Conservation (phyloP, 2,329 filamentous ascomycete genomes). For the Tolypocladium paradoxum region DNA sequence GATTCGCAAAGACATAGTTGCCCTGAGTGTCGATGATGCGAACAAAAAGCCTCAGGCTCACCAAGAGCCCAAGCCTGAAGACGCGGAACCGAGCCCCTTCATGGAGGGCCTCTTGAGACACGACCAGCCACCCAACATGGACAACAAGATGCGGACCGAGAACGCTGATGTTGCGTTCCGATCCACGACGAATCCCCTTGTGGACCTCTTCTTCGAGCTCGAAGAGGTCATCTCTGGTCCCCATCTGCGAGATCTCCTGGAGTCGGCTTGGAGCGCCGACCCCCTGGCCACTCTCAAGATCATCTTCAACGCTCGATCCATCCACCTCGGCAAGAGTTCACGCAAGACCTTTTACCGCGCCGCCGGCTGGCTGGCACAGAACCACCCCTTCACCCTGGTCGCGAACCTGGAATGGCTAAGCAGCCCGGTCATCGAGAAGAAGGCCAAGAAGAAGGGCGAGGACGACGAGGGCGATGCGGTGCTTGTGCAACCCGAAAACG, state of each 20-base stretch:
- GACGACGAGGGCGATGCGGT: constrained; percentile 24
- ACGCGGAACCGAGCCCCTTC: constrained; percentile 15
- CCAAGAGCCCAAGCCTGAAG: not conserved
- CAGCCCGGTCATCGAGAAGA: constrained; percentile 45
- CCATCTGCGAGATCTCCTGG: constrained; percentile 29
- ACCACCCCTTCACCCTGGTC: constrained; percentile 44
- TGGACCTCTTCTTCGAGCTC: constrained; percentile 45
- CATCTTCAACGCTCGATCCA: constrained; percentile 50
- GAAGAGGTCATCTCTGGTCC: constrained; percentile 26
- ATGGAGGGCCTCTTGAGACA: constrained; percentile 21
- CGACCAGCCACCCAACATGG: constrained; percentile 9
- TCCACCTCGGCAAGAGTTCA: constrained; percentile 46
- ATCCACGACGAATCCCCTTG: constrained; percentile 32
- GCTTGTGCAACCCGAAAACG: constrained; percentile 20
- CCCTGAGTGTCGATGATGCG: constrained; percentile 1
- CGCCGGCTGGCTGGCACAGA: constrained; percentile 43
- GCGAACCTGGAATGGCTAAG: constrained; percentile 44
- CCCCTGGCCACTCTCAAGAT: constrained; percentile 41
- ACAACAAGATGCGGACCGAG: constrained; percentile 39
- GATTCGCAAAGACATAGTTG: constrained; percentile 6
- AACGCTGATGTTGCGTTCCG: constrained; percentile 38
- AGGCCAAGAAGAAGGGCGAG: constrained; percentile 20
- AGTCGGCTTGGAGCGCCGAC: constrained; percentile 38
- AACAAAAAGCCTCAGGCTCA: not conserved
- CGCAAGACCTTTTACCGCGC: constrained; percentile 37